These are phyloP conservation scores for Erodium maritimum DNA, from an alignment of 345 rosid genomes.

Conservation along the genomic window DNA sequence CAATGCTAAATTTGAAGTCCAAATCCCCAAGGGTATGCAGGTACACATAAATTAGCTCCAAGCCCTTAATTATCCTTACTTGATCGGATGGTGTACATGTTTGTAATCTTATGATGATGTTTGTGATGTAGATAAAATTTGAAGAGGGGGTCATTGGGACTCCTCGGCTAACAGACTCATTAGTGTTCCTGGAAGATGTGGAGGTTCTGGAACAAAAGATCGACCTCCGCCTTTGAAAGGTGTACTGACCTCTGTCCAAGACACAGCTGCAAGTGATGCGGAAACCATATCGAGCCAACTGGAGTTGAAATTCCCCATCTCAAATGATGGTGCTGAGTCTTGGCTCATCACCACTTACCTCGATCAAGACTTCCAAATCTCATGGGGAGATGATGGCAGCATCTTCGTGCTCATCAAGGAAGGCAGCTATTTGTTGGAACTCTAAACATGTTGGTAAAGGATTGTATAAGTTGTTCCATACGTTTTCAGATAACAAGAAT, in stretches of 20 bases:
- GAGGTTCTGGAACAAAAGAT: slow-evolving; percentile 62
- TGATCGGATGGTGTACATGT: too few relatives aligned
- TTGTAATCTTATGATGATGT: background rate
- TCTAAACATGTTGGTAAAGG: slow-evolving; percentile 14
- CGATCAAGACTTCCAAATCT: slow-evolving; percentile 58
- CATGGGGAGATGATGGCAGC: slow-evolving; percentile 63
- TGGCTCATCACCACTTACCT: slow-evolving; percentile 75
- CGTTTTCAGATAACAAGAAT: too few relatives aligned
- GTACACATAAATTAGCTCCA: slow-evolving; percentile 15
- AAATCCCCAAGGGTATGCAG: slow-evolving; percentile 68
- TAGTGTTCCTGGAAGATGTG: slow-evolving; percentile 54
- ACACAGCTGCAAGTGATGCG: slow-evolving; percentile 64
- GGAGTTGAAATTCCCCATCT: slow-evolving; percentile 46
- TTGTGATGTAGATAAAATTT: slow-evolving; percentile 43
- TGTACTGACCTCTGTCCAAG: slow-evolving; percentile 52
- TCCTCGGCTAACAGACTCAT: slow-evolving; percentile 65
- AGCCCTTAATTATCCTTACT: too few relatives aligned
- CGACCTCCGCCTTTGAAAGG: slow-evolving; percentile 58
- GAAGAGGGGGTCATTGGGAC: slow-evolving; percentile 76
- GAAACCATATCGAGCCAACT: slow-evolving; percentile 70
- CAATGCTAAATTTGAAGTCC: slow-evolving; percentile 65
- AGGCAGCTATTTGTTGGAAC: slow-evolving; percentile 46
- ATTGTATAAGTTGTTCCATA: too few relatives aligned
- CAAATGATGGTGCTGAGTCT: slow-evolving; percentile 42
- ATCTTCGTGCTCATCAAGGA: slow-evolving; percentile 66